Base-by-base conservation (phyloP, 2,329 filamentous ascomycete genomes). In the Ceratocystis smalleyi region DNA sequence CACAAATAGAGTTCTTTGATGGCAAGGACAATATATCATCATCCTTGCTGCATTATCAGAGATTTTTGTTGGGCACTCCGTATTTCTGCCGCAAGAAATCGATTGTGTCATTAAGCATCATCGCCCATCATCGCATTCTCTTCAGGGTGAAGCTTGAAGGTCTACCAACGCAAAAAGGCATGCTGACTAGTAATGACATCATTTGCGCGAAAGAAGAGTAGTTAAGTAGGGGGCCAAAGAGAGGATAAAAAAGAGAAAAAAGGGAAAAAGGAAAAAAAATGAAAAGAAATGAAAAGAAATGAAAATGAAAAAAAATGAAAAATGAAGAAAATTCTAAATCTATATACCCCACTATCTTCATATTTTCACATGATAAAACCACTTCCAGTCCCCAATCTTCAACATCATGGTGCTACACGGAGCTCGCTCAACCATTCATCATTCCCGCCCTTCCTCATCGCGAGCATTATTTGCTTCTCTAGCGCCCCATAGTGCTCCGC, bases 361-460 rank as follows among this genome's bases (percentile, higher is more conserved):
- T 57, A 35, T 57, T 57, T 57, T 57, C 54, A 57, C 54, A 57
- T 57, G 54, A 57, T 22, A n/a, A 35, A 30, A 10, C 17, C 54
- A 24, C n/a, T 7, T 12, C 15, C 1, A n/a, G 54, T 19, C 27
- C 5, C 24, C 19, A 51, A 51, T 24, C 47, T 27, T 27, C 22
- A 51, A 51, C 3, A 22, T 12, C 10, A 51, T 51, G n/a, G 47
- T 40, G 7, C 12, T 22, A 51, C 47, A 51, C 15, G 12, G 47
- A 51, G 15, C 19, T 47, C 5, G 17, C 17, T n/a, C 19, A 47
- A 7, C 5, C 45, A 47, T 47, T 22, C 1, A 22, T 8, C 45
- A 22, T 19, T 22, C 12, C 35, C 35, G 15, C 12, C 35, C 35
- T 40, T 15, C 10, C 12, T 15, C 1, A 40, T 40, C 12, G 35